Evolutionary conservation across 1,139 yeast genomes (phyloP), one percentile per base, ranked within the genome.

Genomic region (Scheffersomyces segobiensis): DNA sequence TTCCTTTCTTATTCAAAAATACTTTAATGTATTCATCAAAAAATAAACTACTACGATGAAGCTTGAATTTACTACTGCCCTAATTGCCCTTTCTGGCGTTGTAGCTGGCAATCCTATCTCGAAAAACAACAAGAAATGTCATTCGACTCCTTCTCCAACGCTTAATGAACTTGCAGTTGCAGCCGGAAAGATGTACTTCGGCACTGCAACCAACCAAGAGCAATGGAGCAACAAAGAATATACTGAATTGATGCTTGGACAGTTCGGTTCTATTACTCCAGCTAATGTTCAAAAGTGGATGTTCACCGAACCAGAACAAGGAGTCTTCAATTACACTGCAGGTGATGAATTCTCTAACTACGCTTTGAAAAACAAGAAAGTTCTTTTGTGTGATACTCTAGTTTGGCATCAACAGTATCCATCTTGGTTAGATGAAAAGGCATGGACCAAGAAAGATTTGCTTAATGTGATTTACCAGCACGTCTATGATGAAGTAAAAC

Each of bases 241-340:
- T 19, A 24, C n/a, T 24, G 19, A 48, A 5, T 20, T 48, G n/a
- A 48, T 48, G 50, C 50, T 48, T 10, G 50, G 20, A 3, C 50
- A 48, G 20, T 48, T 48, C n/a, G 50, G 50, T 48, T 21, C 50
- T 48, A 21, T 48, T 5, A 48, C 50, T 10, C 50, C 50, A 12
- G 50, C 50, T 8, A 48, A 48, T 19, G 50, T 48, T 48, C 50
- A 48, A 48, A 48, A 48, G 50, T 48, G 50, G 50, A 48, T 48
- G 50, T 48, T 14, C 19, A 48, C 50, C 8, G 50, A 48, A 21
- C 50, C 50, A 12, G 50, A 48, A 10, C 50, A 48, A n/a, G 50
- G 50, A 7, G 50, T 48, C 8, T 48, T 48, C n/a, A 48, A 48
- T n/a, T 48, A 48, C n/a, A 48, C 50, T n/a, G 50, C 21, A 8